Base-by-base conservation (phyloP, 768 basidiomycete species). In the Russula olivacea region DNA sequence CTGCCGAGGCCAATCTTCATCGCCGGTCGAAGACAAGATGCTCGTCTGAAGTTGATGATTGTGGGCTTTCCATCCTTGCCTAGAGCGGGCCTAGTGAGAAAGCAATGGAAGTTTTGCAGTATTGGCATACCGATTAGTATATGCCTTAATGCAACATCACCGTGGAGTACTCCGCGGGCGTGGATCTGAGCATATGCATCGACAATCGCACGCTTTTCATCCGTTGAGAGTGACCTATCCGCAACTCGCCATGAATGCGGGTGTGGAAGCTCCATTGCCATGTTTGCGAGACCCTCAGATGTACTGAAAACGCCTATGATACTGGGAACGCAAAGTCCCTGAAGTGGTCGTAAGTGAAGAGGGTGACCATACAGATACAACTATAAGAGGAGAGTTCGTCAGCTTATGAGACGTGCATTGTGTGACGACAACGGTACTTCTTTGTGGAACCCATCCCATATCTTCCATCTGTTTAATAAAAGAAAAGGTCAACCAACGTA, bases 191-290 rank as follows among this genome's bases (percentile, higher is more conserved):
- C 70, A 66, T 81, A 81, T 11, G 83, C 81, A 5, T 76, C 74
- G 19, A 87, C 71, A 60, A 82, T 79, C 32, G 74, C 75, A 61
- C 78, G 72, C 71, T 87, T 87, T 59, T 85, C 72, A 14, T 75
- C 67, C 14, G 69, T 68, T 2, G 84, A 82, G 82, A 87, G 85
- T 41, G 75, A 77, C 7, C 78, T 71, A 7, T 79, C 81, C 6
- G 86, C 82, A 60, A 84, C 79, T 60, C 83, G 77, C 84, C 86
- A 86, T 69, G 84, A 82, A 7, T 76, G 76, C 14, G 72, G 74
- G 65, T 86, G 83, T 1, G 86, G 86, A 14, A 79, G 73, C 68
- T 82, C 83, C 77, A 84, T 80, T 10, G 79, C 75, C 6, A 81
- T 68, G 65, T 76, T 76, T 50, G 61, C 56, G 56, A 81, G 72